Percentiles rank a stretch among this genome's conserved stretches.
Conservation (phyloP, 2,329 filamentous ascomycete species). For the Lasiodiplodia citricola region DNA sequence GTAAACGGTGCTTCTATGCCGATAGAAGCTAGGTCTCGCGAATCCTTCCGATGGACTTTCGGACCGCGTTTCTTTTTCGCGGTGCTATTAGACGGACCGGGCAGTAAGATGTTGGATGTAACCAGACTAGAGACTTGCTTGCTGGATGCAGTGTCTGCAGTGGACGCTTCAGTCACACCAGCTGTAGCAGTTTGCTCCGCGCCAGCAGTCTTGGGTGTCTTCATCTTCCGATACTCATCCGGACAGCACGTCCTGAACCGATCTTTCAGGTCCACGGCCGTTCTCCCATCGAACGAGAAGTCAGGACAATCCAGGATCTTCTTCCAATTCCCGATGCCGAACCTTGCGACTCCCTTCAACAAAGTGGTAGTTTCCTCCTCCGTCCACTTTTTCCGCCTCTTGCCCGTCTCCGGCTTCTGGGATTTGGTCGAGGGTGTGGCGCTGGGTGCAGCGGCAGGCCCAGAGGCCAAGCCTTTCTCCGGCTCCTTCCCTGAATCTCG, state of each 20-base stretch:
- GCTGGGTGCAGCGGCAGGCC: not conserved
- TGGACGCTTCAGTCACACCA: not conserved
- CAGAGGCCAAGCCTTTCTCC: not conserved
- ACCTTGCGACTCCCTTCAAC: slow-evolving; percentile 63
- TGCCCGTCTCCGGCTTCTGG: slow-evolving; percentile 7
- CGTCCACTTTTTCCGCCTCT: slow-evolving; percentile 61
- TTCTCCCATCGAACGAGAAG: slow-evolving; percentile 62
- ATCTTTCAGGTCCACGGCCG: slow-evolving; percentile 68
- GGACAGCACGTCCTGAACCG: slow-evolving; percentile 63
- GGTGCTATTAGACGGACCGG: not conserved
- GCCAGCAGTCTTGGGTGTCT: slow-evolving; percentile 5
- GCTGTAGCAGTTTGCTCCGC: not conserved
- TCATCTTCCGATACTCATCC: slow-evolving; percentile 47
- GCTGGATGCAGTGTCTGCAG: not conserved
- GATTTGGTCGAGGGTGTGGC: not conserved
- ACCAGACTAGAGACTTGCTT: slow-evolving; percentile 11
- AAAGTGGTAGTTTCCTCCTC: slow-evolving; percentile 66
- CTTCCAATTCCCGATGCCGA: slow-evolving; percentile 69
- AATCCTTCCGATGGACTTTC: slow-evolving; percentile 33
- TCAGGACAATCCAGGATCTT: slow-evolving; percentile 63
- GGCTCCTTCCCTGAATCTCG: not conserved
- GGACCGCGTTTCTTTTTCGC: slow-evolving; percentile 25
- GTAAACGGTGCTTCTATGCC: slow-evolving; percentile 57
- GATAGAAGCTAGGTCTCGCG: slow-evolving; percentile 46
- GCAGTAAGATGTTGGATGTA: slow-evolving; percentile 6